A percentile compares a stretch with the other conserved stretches of the same genome.
These are phyloP conservation scores for Betula pendula DNA, from an alignment of 306 rosid genomes.

Conservation along the genomic window DNA sequence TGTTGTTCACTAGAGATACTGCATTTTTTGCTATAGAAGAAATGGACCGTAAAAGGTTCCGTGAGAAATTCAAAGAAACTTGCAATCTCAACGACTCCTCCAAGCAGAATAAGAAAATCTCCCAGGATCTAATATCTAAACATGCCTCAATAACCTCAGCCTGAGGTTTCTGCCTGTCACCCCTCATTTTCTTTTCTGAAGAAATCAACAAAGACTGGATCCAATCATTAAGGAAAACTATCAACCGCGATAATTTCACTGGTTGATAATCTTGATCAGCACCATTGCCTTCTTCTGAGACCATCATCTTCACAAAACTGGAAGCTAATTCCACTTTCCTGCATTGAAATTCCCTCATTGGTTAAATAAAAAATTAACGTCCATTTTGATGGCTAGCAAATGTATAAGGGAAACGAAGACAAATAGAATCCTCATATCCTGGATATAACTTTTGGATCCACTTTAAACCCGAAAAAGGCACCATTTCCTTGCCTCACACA, in stretches of 20 bases:
- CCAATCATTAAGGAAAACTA: conserved; percentile 70
- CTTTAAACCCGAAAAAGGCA: neutral
- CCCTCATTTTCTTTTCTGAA: conserved; percentile 46
- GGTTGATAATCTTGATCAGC: conserved; percentile 47
- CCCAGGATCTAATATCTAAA: conserved; percentile 84
- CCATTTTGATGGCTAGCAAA: neutral
- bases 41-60: conserved; percentile 61
- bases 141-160: conserved; percentile 40
- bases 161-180: conserved; percentile 36
- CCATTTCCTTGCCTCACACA: too few relatives aligned
- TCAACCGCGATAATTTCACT: conserved; percentile 53
- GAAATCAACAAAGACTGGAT: conserved; percentile 69
- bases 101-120: conserved; percentile 76
- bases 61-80: conserved; percentile 56
- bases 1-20: conserved; percentile 35
- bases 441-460: neutral
- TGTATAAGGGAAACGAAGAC: neutral
- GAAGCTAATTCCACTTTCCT: conserved; percentile 74
- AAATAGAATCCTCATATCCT: neutral
- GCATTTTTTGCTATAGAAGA: conserved; percentile 52
- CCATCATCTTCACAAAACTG: conserved; percentile 52
- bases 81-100: conserved; percentile 53
- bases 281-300: conserved; percentile 28
- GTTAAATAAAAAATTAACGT: conserved; percentile 6
- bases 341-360: conserved; percentile 41